phyloP scores from a whole-genome alignment of 2,329 filamentous ascomycete genomes.

The Blumeriella jaapii region DNA sequence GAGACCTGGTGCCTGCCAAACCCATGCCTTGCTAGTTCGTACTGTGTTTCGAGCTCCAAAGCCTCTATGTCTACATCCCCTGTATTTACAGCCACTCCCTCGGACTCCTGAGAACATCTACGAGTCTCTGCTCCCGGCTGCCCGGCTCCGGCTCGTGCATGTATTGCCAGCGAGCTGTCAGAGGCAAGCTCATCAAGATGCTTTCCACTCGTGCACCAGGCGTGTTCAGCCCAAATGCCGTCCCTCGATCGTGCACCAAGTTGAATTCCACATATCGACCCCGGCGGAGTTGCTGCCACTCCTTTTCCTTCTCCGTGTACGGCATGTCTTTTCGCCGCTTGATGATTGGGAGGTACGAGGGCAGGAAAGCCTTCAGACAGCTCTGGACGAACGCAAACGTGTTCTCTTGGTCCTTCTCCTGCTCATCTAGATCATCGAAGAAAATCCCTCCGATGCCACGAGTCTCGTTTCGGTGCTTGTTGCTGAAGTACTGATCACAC shows the following conservation, averaged over 20 bases:
- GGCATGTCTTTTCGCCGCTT: constrained; percentile 84
- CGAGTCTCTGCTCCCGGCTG: constrained; percentile 65
- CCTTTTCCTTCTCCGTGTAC: constrained; percentile 74
- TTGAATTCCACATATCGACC: constrained; percentile 99
- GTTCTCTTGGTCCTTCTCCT: constrained; percentile 76
- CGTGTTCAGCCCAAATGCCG: constrained; percentile 85
- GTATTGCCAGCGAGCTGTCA: constrained; percentile 90
- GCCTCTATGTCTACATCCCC: constrained; percentile 1
- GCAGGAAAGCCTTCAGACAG: constrained; percentile 76
- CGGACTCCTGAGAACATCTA: constrained; percentile 57
- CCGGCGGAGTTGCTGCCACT: constrained; percentile 89
- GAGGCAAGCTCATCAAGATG: constrained; percentile 90
- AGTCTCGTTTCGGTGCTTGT: constrained; percentile 79
- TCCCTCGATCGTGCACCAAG: constrained; percentile 90
- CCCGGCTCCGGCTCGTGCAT: constrained; percentile 78
- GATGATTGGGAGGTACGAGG: constrained; percentile 83
- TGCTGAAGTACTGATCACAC: constrained; percentile 96
- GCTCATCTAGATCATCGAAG: constrained; percentile 91
- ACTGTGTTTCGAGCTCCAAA: too few relatives aligned
- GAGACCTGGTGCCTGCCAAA: too few relatives aligned
- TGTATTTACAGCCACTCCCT: constrained; percentile 50
- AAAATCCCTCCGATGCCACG: constrained; percentile 94
- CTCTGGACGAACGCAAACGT: constrained; percentile 84
- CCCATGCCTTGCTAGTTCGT: too few relatives aligned
- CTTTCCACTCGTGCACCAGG: constrained; percentile 88